A percentile compares a stretch with the other conserved stretches of the same genome.
Conservation (phyloP, 352 stramenopile genomes). For the Phytophthora colocasiae region DNA sequence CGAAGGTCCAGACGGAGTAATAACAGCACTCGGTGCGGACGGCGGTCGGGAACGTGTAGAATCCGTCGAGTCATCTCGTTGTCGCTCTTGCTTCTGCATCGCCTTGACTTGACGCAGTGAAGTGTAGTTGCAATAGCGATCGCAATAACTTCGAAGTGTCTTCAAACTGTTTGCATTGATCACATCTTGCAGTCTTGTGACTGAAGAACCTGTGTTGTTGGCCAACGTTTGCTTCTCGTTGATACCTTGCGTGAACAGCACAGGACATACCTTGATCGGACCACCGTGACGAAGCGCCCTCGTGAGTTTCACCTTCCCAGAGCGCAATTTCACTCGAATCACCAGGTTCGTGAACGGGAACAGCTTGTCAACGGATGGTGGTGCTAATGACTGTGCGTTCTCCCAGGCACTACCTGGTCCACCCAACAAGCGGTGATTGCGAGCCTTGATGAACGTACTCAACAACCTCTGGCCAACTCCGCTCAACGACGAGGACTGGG, state of each 20-base stretch:
- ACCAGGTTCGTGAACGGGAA: conserved; percentile 78
- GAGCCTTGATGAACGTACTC: conserved; percentile 75
- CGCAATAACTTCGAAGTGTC: conserved; percentile 70
- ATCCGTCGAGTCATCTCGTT: conserved; percentile 17
- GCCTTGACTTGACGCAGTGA: conserved; percentile 48
- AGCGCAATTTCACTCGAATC: conserved; percentile 85
- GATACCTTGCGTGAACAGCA: conserved; percentile 91
- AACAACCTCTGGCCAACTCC: conserved; percentile 71
- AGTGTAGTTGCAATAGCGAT: conserved; percentile 81
- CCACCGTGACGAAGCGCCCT: conserved; percentile 60
- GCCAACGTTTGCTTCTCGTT: conserved; percentile 94
- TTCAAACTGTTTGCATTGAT: conserved; percentile 86
- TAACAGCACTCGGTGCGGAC: conserved; percentile 1
- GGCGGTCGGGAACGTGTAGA: conserved; percentile 9
- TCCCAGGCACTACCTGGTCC: conserved; percentile 34
- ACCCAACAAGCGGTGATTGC: conserved; percentile 67
- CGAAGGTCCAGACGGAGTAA: conserved; percentile 27
- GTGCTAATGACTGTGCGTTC: conserved; percentile 48
- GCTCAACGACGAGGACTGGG: conserved; percentile 68
- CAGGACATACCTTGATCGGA: conserved; percentile 72
- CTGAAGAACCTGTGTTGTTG: conserved; percentile 87
- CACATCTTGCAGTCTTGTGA: conserved; percentile 80
- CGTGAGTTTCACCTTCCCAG: conserved; percentile 76
- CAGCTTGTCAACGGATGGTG: conserved; percentile 55
- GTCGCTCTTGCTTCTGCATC: conserved; percentile 32